Evolutionary conservation across 2,329 filamentous ascomycete genomes (phyloP), one percentile per base, ranked within the genome.

Genomic region (Cadophora malorum): DNA sequence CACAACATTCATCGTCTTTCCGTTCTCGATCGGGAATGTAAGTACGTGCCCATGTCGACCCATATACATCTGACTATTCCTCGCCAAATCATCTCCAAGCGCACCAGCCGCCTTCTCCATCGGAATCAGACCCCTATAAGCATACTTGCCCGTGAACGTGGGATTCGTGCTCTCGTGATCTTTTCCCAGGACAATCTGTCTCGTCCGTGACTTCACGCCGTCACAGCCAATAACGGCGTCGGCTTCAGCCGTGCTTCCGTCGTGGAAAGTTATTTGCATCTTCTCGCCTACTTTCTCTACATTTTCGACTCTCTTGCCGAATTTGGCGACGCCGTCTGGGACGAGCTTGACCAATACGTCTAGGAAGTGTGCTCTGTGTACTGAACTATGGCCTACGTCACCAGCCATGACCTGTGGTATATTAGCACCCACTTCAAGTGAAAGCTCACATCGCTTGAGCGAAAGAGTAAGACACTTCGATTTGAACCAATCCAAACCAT

Each of bases 121-220:
- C 0, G 88, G 86, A 1, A 90, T 80, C 2, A 91, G 76, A 0
- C 85, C 85, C 7, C 89, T 82, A 77, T 89, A 91, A 41, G 86
- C 89, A 76, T 86, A 86, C 69, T 89, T 87, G 38, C 84, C 80
- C 0, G 83, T 83, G 74, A 88, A 91, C 1, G 79, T 75, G 8
- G 73, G 68, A 53, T 72, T 53, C 3, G 65, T 65, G 49, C 41
- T 63, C 31, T 64, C 64, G 58, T 75, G 69, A 52, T 73, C 61
- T 2, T 80, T 74, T 0, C 84, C 85, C 2, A 90, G 78, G 5
- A 91, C 76, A 16, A 86, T 75, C 35, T 83, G 75, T 8, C 89
- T 80, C 2, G 85, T 81, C 3, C 80, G 79, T 0, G 85, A 88
- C 74, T 87, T 87, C 73, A 91, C 88, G 0, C 89, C 89, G 76